Evolutionary conservation across 441 rosid genomes (phyloP), one percentile per base, ranked within the genome.

Genomic region (Breynia disticha): DNA sequence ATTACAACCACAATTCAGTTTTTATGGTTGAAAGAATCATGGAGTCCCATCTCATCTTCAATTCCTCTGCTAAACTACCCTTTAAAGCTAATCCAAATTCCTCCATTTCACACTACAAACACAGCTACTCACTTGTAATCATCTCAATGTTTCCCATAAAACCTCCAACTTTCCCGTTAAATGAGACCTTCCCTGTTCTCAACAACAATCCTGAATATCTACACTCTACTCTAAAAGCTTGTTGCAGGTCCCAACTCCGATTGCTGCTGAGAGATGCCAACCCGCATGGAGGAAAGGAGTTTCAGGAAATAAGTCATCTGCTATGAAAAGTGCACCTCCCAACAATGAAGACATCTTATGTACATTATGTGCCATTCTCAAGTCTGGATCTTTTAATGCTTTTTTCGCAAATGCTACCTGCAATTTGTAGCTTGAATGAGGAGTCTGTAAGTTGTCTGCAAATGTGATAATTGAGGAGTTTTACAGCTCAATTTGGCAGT

Each of bases 231-330:
- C 78, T 11, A 93, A 91, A 70, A 93, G 98, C 71, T 80, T 84
- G 70, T 93, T 81, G 57, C 97, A 93, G 11, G 95, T 84, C 50
- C 97, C 78, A 2, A 86, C 93, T 0, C 97, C 95, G 56, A 88
- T 75, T 56, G 98, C 98, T 20, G 98, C 98, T 7, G 98, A 93
- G 0, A 93, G 89, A 70, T 93, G 96, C 96, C 97, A 93, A n/a
- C 85, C 98, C 16, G 99, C 97, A 48, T 93, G 97, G 55, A 93
- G 75, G 75, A 68, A 93, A 32, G 91, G 96, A 12, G 90, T 84
- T 19, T 41, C 28, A 0, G 97, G 86, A 54, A 79, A 88, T 24
- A 84, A 49, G 50, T 93, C 98, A 43, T 93, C 99, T 4, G 96
- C 99, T 41, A 88, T 67, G 79, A 93, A 93, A 55, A 86, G 64